These are phyloP conservation scores for Bombardia bombarda DNA, from an alignment of 495 filamentous ascomycete species.

Conservation along the genomic window DNA sequence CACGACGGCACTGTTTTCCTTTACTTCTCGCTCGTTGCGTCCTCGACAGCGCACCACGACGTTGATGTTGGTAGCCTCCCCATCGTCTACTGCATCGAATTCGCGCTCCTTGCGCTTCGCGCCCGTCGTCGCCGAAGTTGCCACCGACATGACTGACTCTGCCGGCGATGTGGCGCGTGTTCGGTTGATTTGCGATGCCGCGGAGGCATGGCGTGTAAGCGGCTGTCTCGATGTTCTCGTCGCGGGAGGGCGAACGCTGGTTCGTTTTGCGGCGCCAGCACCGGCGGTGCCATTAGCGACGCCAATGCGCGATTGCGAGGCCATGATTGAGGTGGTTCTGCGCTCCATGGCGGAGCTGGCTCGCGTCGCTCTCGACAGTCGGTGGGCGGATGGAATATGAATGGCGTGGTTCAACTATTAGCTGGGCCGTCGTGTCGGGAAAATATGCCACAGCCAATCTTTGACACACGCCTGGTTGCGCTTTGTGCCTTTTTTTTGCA, in stretches of 20 bases:
- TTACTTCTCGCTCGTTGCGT: constrained; percentile 82
- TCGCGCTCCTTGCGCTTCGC: constrained; percentile 77
- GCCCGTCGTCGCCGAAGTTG: constrained; percentile 40
- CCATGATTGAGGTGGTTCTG: constrained; percentile 18
- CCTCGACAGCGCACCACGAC: constrained; percentile 93
- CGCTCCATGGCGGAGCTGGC: constrained; percentile 24
- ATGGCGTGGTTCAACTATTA: no score
- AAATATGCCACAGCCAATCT: no score
- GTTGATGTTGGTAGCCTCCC: constrained; percentile 90
- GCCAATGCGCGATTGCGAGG: constrained; percentile 5
- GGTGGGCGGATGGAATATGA: no score
- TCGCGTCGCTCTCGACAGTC: background rate
- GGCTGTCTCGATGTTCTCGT: constrained; percentile 6
- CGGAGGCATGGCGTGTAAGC: constrained; percentile 10
- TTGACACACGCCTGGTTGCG: no score
- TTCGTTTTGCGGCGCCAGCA: constrained; percentile 3
- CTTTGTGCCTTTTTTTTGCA: no score
- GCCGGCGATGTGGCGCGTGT: constrained; percentile 54
- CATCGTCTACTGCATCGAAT: constrained; percentile 56
- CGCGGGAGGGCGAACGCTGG: constrained; percentile 23
- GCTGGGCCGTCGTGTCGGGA: no score
- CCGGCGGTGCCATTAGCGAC: background rate
- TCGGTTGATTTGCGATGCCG: constrained; percentile 28
- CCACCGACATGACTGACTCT: constrained; percentile 50
- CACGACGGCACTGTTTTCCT: constrained; percentile 88